phyloP scores from a whole-genome alignment of 164 flowering plant genomes.

The Vitis cinerea region DNA sequence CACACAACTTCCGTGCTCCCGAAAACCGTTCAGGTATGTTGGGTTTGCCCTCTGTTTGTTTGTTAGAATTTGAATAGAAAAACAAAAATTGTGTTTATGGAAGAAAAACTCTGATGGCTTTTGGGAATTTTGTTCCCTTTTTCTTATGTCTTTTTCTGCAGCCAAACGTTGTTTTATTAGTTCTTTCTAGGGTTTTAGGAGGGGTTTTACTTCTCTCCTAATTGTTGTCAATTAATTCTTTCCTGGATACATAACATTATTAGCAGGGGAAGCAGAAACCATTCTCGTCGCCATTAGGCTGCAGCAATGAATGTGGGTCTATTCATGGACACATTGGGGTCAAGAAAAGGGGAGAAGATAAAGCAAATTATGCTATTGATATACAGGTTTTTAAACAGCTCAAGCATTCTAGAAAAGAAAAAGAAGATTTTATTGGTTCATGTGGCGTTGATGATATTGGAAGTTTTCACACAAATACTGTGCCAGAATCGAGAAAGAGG shows the following conservation, averaged over 20 bases:
- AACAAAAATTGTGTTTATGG: neutral
- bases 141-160: neutral
- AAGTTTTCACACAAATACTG: constrained; percentile 3
- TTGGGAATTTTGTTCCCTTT: neutral
- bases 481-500: constrained; percentile 39
- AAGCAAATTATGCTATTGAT: constrained; percentile 19
- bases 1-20: constrained; percentile 29
- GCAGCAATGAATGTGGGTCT: constrained; percentile 11
- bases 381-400: constrained; percentile 46
- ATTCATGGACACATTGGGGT: constrained; percentile 8
- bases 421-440: constrained; percentile 10
- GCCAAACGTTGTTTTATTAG: no score
- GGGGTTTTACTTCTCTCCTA: neutral
- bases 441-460: constrained; percentile 18
- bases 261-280: constrained; percentile 47
- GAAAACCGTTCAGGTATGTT: constrained; percentile 41
- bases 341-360: constrained; percentile 21
- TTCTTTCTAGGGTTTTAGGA: no score
- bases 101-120: neutral
- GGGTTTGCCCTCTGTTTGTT: neutral
- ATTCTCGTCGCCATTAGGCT: constrained; percentile 31
- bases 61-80: neutral
- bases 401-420: constrained; percentile 26
- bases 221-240: neutral
- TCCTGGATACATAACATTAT: neutral